phyloP scores from a whole-genome alignment of 805 yeast species.

The Candida namnaoensis region DNA sequence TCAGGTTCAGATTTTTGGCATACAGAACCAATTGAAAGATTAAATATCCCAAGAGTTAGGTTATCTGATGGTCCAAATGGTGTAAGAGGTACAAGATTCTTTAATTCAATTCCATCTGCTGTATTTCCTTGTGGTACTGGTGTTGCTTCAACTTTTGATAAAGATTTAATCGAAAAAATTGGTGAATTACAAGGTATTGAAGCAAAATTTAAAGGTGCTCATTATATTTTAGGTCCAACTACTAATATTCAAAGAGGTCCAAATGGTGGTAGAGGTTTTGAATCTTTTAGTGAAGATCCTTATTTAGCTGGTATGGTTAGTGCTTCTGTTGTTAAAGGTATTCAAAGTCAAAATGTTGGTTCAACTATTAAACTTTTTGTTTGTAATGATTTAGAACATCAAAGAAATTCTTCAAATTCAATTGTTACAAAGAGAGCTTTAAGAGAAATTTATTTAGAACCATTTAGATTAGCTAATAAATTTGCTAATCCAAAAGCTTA shows the following conservation, averaged over 20 bases:
- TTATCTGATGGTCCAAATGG: constrained; percentile 51
- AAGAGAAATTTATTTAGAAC: constrained; percentile 55
- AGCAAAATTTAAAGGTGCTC: constrained; percentile 44
- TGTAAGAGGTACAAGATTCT: constrained; percentile 42
- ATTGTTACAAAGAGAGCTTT: constrained; percentile 50
- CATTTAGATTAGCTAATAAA: constrained; percentile 51
- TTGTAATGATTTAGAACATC: constrained; percentile 55
- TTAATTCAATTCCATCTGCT: constrained; percentile 37
- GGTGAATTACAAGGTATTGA: constrained; percentile 47
- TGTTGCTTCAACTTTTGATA: constrained; percentile 48
- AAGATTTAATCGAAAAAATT: constrained; percentile 34
- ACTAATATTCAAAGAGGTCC: constrained; percentile 50
- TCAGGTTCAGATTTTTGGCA: constrained; percentile 36
- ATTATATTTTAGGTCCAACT: constrained; percentile 40
- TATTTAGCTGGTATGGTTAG: constrained; percentile 35
- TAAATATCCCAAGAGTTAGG: constrained; percentile 33
- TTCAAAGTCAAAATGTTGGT: constrained; percentile 38
- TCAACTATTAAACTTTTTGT: constrained; percentile 58
- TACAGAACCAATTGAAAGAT: constrained; percentile 23
- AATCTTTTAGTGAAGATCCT: constrained; percentile 58
- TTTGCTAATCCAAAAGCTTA: constrained; percentile 42
- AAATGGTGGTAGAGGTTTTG: constrained; percentile 56
- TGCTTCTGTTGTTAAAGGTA: constrained; percentile 42
- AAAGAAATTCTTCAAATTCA: constrained; percentile 38
- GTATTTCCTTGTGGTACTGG: constrained; percentile 52